phyloP scores from a whole-genome alignment of 768 basidiomycete genomes.

The Kwoniella europaea region DNA sequence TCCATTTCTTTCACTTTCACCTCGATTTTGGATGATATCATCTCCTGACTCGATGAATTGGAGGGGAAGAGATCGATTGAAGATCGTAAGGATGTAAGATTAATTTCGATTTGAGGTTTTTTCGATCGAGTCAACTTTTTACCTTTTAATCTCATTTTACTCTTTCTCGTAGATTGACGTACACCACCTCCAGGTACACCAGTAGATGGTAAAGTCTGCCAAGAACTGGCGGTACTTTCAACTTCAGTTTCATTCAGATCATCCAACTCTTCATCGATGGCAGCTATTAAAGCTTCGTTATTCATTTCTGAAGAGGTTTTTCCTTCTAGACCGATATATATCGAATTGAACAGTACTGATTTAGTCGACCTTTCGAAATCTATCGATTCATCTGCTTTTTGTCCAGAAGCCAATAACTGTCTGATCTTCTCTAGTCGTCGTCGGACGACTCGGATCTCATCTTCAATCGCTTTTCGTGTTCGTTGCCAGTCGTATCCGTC shows the following conservation, averaged over 20 bases:
- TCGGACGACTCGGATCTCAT: conserved; percentile 85
- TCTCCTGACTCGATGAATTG: conserved; percentile 57
- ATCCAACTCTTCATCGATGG: conserved; percentile 87
- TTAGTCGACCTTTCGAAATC: conserved; percentile 66
- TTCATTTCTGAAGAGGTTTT: conserved; percentile 75
- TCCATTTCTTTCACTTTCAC: conserved; percentile 75
- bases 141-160: conserved; percentile 35
- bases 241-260: conserved; percentile 66
- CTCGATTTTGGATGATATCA: conserved; percentile 61
- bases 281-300: conserved; percentile 76
- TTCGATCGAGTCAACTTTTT: conserved; percentile 62
- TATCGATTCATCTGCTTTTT: conserved; percentile 74
- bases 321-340: conserved; percentile 84
- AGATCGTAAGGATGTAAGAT: conserved; percentile 67
- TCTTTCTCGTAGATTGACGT: conserved; percentile 3
- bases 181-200: not conserved
- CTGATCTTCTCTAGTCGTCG: conserved; percentile 83
- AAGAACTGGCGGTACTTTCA: conserved; percentile 74
- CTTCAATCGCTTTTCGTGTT: conserved; percentile 84
- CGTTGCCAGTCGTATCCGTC: conserved; percentile 93
- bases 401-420: conserved; percentile 88
- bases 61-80: conserved; percentile 62
- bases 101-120: conserved; percentile 81
- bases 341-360: conserved; percentile 85
- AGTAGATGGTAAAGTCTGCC: conserved; percentile 74